Percentiles rank a stretch among this genome's conserved stretches.
Conservation (phyloP, 1,284 basidiomycete genomes). For the Tilletia caries region DNA sequence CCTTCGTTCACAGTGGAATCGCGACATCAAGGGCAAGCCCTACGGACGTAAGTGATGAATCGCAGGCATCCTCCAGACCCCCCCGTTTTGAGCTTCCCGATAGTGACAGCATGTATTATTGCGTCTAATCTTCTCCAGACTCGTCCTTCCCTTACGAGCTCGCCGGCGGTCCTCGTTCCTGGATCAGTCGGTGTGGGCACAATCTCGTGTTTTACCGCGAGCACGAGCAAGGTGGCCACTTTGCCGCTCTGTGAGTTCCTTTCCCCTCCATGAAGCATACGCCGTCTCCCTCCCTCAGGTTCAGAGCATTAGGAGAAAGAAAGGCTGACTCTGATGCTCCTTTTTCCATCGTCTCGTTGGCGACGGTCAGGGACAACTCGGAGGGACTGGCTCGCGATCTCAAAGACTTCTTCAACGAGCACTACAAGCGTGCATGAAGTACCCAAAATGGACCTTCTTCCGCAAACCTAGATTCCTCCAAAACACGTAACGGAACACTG, state of each 20-base stretch:
- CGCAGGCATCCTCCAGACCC: not conserved
- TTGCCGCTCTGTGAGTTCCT: slow-evolving; percentile 38
- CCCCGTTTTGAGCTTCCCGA: not conserved
- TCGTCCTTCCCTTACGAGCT: slow-evolving; percentile 33
- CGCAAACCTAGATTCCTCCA: no score
- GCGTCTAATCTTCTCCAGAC: not conserved
- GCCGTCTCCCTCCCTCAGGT: no score
- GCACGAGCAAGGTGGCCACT: slow-evolving; percentile 41
- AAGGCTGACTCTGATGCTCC: no score
- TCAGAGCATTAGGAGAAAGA: not conserved
- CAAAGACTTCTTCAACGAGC: slow-evolving; percentile 15
- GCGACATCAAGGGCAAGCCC: slow-evolving; percentile 21
- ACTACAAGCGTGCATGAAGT: no score
- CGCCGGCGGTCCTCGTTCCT: slow-evolving; percentile 26
- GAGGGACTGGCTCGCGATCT: slow-evolving; percentile 15
- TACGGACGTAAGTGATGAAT: slow-evolving; percentile 28
- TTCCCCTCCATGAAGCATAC: no score
- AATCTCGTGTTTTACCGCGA: slow-evolving; percentile 30
- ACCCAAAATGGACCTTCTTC: no score
- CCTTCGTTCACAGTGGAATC: not conserved
- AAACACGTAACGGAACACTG: no score
- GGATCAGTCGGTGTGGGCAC: slow-evolving; percentile 25
- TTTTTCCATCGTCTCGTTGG: no score
- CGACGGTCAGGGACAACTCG: slow-evolving; percentile 3
- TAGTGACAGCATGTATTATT: not conserved